Evolutionary conservation across 1,284 basidiomycete species (phyloP).

Genomic region (Butyriboletus appendiculatus): DNA sequence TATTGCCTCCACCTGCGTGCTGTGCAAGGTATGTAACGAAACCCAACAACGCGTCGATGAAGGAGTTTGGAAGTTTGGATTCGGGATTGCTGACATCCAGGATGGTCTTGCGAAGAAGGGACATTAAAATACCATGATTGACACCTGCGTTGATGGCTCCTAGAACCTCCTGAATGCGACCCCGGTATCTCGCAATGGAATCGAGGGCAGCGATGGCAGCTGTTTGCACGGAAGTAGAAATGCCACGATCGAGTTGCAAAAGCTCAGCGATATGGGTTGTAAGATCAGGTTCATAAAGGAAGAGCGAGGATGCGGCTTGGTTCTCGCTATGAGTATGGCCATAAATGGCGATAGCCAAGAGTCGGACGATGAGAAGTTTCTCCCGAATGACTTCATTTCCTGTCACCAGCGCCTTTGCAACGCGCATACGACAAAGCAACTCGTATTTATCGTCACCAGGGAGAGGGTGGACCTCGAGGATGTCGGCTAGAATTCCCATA

Average conservation of each 20-base stretch:
- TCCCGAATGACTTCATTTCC: constrained; percentile 66
- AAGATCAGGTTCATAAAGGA: constrained; percentile 93
- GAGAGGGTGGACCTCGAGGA: constrained; percentile 71
- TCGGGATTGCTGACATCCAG: constrained; percentile 66
- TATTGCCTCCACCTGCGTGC: constrained; percentile 82
- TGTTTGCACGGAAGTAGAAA: constrained; percentile 74
- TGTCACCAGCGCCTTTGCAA: constrained; percentile 67
- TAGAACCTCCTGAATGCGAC: constrained; percentile 84
- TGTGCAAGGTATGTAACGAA: constrained; percentile 89
- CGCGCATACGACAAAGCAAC: constrained; percentile 84
- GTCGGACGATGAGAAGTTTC: constrained; percentile 80
- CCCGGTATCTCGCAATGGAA: constrained; percentile 84
- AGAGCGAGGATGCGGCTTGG: constrained; percentile 79
- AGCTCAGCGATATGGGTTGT: constrained; percentile 89
- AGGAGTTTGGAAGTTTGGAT: constrained; percentile 73
- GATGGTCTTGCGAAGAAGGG: constrained; percentile 79
- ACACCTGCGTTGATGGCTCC: constrained; percentile 93
- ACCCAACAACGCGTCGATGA: constrained; percentile 84
- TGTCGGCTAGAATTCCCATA: constrained; percentile 77
- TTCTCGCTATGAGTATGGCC: constrained; percentile 82
- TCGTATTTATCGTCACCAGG: constrained; percentile 89
- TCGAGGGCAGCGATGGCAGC: constrained; percentile 90
- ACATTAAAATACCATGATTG: constrained; percentile 94
- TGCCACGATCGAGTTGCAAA: constrained; percentile 73
- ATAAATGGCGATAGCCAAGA: constrained; percentile 90